A percentile compares a stretch with the other conserved stretches of the same genome.
Conservation (phyloP, 306 rosid genomes). For the Calophaca sinica region DNA sequence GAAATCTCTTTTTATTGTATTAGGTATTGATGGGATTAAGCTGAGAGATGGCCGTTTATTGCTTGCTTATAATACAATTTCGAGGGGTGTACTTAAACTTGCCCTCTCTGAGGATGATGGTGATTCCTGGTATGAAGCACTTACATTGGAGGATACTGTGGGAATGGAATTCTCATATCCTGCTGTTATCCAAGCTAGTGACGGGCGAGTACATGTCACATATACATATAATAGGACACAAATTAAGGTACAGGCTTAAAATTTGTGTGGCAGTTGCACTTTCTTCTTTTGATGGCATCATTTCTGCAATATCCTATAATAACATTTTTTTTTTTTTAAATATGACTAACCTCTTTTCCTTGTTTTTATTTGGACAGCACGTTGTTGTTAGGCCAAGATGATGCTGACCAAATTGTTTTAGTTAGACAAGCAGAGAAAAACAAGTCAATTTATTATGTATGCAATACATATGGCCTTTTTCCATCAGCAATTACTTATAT, state of each 20-base stretch:
- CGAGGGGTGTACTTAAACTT: slow-evolving; percentile 88
- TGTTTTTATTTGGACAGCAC: slow-evolving; percentile 66
- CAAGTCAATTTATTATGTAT: neutral
- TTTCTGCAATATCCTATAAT: slow-evolving; percentile 2
- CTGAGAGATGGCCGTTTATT: slow-evolving; percentile 71
- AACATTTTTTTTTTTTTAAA: slow-evolving; percentile 23
- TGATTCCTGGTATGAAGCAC: slow-evolving; percentile 75
- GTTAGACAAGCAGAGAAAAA: slow-evolving; percentile 19
- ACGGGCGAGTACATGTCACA: slow-evolving; percentile 78
- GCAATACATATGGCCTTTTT: neutral
- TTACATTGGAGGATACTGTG: slow-evolving; percentile 76
- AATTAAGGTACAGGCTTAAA: slow-evolving; percentile 70
- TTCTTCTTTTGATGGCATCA: slow-evolving; percentile 21
- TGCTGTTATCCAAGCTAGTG: slow-evolving; percentile 90
- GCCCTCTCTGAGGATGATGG: slow-evolving; percentile 84
- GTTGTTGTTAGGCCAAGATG: slow-evolving; percentile 68
- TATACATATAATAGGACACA: slow-evolving; percentile 89
- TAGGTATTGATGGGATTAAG: slow-evolving; percentile 94
- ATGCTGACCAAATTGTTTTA: slow-evolving; percentile 42
- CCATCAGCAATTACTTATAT: neutral
- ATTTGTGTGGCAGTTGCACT: slow-evolving; percentile 30
- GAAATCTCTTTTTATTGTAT: slow-evolving; percentile 25
- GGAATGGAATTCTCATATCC: slow-evolving; percentile 94
- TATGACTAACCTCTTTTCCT: slow-evolving; percentile 41
- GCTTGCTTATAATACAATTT: slow-evolving; percentile 71